These are phyloP conservation scores for Sporisorium graminicola DNA, from an alignment of 1,284 basidiomycete species.

Conservation along the genomic window DNA sequence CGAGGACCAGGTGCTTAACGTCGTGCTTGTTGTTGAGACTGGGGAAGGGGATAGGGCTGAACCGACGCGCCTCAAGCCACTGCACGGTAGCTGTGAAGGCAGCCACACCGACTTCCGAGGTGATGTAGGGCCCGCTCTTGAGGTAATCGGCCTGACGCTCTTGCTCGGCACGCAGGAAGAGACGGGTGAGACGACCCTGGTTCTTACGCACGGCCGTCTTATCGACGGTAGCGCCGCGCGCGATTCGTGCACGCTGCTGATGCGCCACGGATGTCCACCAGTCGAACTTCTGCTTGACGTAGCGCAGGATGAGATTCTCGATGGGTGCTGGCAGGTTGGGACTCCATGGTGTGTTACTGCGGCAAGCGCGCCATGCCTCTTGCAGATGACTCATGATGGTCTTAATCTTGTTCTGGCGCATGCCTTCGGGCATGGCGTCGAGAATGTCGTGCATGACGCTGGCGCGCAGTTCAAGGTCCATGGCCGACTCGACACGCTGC, in stretches of 20 bases:
- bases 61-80: conserved; percentile 69
- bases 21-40: conserved; percentile 70
- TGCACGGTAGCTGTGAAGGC: conserved; percentile 69
- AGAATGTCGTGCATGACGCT: conserved; percentile 99
- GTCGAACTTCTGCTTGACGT: conserved; percentile 99
- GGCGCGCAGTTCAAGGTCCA: conserved; percentile 95
- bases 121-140: conserved; percentile 69
- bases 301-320: conserved; percentile 98
- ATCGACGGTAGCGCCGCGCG: conserved; percentile 97
- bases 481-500: conserved; percentile 98
- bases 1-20: conserved; percentile 67
- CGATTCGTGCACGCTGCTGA: conserved; percentile 92
- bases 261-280: conserved; percentile 97
- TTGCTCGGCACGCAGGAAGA: conserved; percentile 70
- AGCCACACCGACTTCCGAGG: conserved; percentile 67
- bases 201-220: conserved; percentile 99
- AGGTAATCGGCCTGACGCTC: conserved; percentile 69
- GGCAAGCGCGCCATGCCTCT: conserved; percentile 96
- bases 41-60: conserved; percentile 69
- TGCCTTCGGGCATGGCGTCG: conserved; percentile 93
- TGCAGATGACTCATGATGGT: conserved; percentile 97
- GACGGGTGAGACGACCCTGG: conserved; percentile 85
- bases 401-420: conserved; percentile 99
- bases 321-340: conserved; percentile 98
- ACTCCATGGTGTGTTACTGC: conserved; percentile 98